Evolutionary conservation across 495 filamentous ascomycete genomes (phyloP), one percentile per base, ranked within the genome.

Genomic region (Aspergillus sclerotioniger): DNA sequence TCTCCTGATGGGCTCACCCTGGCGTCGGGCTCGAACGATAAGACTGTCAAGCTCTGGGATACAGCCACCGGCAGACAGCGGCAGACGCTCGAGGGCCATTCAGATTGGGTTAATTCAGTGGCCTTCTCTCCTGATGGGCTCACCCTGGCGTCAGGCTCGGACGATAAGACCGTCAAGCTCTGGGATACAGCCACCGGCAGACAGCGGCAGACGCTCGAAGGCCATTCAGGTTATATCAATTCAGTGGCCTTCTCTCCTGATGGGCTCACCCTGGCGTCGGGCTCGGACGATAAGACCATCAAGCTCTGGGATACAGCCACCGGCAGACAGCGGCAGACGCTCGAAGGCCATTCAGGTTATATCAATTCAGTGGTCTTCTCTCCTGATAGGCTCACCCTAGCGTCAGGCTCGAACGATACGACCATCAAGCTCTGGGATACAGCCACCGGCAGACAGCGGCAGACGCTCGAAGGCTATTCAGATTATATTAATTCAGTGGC

Each of bases 1-100:
- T 56, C 28, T 9, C 15, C 12, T 19, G 28, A 47, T 1, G 21
- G 20, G 9, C 17, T 19, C 7, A 13, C 9, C 3, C 53, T 56
- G 15, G 61, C 50, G 13, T 65, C 61, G 46, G 49, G 16, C 29
- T 65, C 53, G 3, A 10, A 46, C 48, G 64, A 71, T 56, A 20
- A 39, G 0, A 64, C 58, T 43, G 35, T 69, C 2, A 51, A 64
- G 33, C 17, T 72, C 3, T 56, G 28, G 41, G 21, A 56, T 17
- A 6, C 41, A 3, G 53, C 20, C 41, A 56, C 21, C n/a, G 20
- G 41, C 33, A 13, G 13, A 3, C 35, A 41, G 41, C 20, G 32
- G 9, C 20, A 45, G 10, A 55, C 53, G 7, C 16, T 28, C 16
- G 16, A n/a, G 7, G 17, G 29, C 15, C 32, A 17, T 8, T 7